A percentile compares a stretch with the other conserved stretches of the same genome.
Conservation (phyloP, 495 filamentous ascomycete species). For the Neurospora sp. region DNA sequence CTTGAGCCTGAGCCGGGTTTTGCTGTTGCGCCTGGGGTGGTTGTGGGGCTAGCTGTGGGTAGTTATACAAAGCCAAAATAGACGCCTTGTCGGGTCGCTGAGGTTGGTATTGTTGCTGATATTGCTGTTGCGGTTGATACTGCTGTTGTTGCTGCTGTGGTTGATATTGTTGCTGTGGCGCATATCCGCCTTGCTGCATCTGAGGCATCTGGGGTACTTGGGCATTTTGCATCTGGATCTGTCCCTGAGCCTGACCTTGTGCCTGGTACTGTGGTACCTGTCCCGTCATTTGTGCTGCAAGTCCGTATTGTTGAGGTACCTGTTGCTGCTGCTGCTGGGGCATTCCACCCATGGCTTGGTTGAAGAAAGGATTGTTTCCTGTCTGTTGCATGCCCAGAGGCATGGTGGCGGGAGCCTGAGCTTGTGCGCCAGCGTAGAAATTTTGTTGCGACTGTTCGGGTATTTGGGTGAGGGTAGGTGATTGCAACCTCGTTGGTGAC, state of each 20-base stretch:
- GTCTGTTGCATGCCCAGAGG: constrained; percentile 26
- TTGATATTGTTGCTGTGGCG: not conserved
- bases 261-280: constrained; percentile 18
- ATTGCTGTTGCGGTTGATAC: constrained; percentile 20
- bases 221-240: constrained; percentile 18
- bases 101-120: constrained; percentile 18
- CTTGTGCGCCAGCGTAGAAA: constrained; percentile 21
- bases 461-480: constrained; percentile 36
- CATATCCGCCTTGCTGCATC: not conserved
- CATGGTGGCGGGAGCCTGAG: constrained; percentile 6
- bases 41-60: constrained; percentile 57
- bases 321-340: constrained; percentile 26
- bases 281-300: constrained; percentile 11
- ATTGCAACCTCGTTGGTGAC: constrained; percentile 35
- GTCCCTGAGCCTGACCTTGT: constrained; percentile 18
- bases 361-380: constrained; percentile 46
- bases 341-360: constrained; percentile 19
- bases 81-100: constrained; percentile 59
- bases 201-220: not conserved
- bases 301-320: constrained; percentile 18
- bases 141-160: constrained; percentile 21
- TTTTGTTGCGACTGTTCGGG: constrained; percentile 42
- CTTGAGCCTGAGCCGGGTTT: not conserved
- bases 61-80: constrained; percentile 80
- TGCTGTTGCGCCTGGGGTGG: constrained; percentile 8